A percentile compares a stretch with the other conserved stretches of the same genome.
Evolutionary conservation across 805 yeast genomes (phyloP).

Genomic region (Candida germanica): DNA sequence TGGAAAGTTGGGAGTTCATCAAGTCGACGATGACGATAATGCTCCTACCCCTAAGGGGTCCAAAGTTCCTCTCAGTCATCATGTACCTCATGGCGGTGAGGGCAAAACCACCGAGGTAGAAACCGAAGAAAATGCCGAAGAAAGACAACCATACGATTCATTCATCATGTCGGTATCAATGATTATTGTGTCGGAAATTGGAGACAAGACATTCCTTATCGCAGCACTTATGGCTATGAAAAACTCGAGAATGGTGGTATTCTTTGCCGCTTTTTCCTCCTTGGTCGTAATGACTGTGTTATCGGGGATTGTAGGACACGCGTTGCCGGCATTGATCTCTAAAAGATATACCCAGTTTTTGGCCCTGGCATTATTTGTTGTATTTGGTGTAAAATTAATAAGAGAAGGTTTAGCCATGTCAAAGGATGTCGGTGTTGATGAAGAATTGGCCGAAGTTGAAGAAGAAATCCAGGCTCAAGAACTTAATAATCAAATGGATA

Average conservation of each 20-base stretch:
- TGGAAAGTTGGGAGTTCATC: constrained; percentile 19
- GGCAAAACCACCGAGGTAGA: constrained; percentile 7
- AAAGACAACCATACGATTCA: constrained; percentile 39
- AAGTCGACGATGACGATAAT: constrained; percentile 24
- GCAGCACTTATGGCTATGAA: constrained; percentile 99
- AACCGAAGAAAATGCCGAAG: constrained; percentile 10
- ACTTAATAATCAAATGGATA: constrained; percentile 47
- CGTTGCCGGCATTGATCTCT: constrained; percentile 80
- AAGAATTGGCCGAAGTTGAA: constrained; percentile 95
- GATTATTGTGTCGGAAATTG: constrained; percentile 95
- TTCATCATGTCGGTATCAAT: constrained; percentile 80
- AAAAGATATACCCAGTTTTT: constrained; percentile 74
- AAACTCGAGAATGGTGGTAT: constrained; percentile 78
- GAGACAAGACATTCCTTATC: constrained; percentile 94
- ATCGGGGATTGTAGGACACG: constrained; percentile 88
- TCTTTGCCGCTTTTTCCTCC: constrained; percentile 81
- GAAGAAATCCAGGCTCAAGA: constrained; percentile 76
- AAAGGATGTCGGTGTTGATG: constrained; percentile 82
- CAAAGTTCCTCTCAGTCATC: constrained; percentile 21
- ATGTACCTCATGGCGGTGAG: constrained; percentile 1
- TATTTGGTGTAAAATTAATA: constrained; percentile 75
- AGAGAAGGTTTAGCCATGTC: constrained; percentile 83
- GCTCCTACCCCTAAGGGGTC: constrained; percentile 23
- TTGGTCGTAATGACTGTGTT: constrained; percentile 87
- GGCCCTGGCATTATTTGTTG: constrained; percentile 77